Base-by-base conservation (phyloP, 169 alveolate species). In the Eimeria acervulina region DNA sequence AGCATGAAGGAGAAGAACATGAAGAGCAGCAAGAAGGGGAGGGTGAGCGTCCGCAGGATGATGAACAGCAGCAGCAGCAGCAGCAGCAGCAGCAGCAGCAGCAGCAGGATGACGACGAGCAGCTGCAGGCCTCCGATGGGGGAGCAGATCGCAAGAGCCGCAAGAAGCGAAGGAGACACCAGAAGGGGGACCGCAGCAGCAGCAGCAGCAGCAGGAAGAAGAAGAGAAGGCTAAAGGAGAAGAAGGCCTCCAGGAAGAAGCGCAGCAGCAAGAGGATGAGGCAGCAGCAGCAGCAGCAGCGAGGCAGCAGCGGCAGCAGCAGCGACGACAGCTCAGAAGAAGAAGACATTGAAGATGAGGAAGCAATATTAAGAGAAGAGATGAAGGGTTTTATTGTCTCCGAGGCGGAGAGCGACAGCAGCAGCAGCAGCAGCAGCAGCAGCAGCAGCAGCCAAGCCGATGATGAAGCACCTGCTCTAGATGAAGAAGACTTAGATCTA, bases 311-410 rank as follows among this genome's bases (percentile, higher is more conserved):
- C 38, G 94, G 38, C 68, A 33, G 51, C 81, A 87, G 84, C 80
- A 52, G 51, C 74, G 55, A 40, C 21, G 92, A 55, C 52, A 47
- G 72, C 74, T 23, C 40, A 66, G 55, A 47, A 47, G 55, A 47
- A 47, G 55, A 47, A 15, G 68, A 68, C 19, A 47, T 15, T 38
- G 68, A 68, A 61, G 95, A 89, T 23, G 95, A 89, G 21, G 95
- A 89, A 33, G 95, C 63, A 38, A 68, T 31, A 52, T 36, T 89
- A 42, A 52, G 85, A 40, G 88, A 66, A 28, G 95, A 89, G 28
- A 89, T 89, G 95, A 38, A 31, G 13, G 95, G 95, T 3, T 89
- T 89, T 59, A 89, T 89, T 28, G 95, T 89, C 1, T 61, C 85
- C 59, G 95, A 89, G 31, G 95, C 74, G 33, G 93, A 84, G 26